Conservation (phyloP, 2,329 filamentous ascomycete genomes). For the Calonectria crousiana region DNA sequence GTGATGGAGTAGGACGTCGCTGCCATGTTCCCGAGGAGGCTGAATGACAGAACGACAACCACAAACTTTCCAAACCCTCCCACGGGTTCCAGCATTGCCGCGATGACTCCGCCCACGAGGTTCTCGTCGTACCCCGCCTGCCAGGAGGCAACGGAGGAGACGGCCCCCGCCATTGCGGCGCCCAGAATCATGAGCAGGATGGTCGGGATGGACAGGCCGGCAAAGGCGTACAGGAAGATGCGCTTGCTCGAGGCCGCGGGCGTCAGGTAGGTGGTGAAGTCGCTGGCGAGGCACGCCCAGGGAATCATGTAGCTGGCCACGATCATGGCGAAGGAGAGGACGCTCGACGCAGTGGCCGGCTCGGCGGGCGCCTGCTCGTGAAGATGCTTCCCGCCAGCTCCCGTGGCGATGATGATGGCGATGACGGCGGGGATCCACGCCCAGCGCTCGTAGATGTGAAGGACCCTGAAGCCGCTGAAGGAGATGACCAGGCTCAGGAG, state of each 20-base stretch:
- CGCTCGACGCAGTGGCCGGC: constrained; percentile 43
- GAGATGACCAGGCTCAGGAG: constrained; percentile 59
- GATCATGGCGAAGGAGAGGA: constrained; percentile 64
- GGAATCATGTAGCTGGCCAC: constrained; percentile 69
- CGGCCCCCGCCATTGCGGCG: constrained; percentile 18
- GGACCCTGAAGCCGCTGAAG: constrained; percentile 59
- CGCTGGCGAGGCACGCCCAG: constrained; percentile 59
- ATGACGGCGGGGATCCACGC: constrained; percentile 59
- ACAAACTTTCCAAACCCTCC: constrained; percentile 41
- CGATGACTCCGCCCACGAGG: constrained; percentile 5
- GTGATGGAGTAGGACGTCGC: constrained; percentile 52
- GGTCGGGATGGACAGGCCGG: constrained; percentile 52
- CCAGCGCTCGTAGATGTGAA: constrained; percentile 61
- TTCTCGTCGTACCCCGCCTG: constrained; percentile 14
- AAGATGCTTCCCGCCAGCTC: constrained; percentile 54
- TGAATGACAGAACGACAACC: constrained; percentile 48
- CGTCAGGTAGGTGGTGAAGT: constrained; percentile 57
- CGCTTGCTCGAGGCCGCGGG: constrained; percentile 51
- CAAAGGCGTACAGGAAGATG: constrained; percentile 62
- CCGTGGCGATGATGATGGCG: constrained; percentile 54
- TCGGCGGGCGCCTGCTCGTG: constrained; percentile 47
- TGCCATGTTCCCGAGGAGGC: constrained; percentile 49
- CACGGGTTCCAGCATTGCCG: constrained; percentile 19
- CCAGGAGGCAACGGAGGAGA: constrained; percentile 8
- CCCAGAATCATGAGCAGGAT: constrained; percentile 24